Evolutionary conservation across 139 green algal genomes (phyloP).

Genomic region (Astrephomene gubernaculifera): DNA sequence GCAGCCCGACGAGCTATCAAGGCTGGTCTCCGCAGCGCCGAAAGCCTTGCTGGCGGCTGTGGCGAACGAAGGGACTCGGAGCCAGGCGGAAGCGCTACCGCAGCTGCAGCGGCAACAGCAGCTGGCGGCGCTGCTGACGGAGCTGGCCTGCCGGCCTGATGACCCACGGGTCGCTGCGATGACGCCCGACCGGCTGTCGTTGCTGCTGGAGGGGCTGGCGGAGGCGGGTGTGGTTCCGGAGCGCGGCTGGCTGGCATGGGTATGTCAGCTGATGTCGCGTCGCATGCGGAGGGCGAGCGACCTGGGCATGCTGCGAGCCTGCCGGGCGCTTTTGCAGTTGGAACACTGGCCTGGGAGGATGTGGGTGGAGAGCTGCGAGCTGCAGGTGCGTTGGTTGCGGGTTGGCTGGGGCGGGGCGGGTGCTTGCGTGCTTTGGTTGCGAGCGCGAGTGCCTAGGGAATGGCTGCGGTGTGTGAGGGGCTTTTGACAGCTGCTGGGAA

Average conservation of each 20-base stretch:
- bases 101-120: background rate
- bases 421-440: no score
- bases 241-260: background rate
- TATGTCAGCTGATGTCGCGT: background rate
- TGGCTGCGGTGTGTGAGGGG: no score
- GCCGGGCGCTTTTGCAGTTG: background rate
- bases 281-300: conserved; percentile 6
- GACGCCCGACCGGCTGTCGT: conserved; percentile 35
- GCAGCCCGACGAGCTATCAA: conserved; percentile 29
- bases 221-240: conserved; percentile 11
- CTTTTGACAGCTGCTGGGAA: no score
- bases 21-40: conserved; percentile 1
- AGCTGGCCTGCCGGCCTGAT: conserved; percentile 6
- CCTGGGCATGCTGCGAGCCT: background rate
- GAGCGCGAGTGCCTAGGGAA: no score
- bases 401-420: background rate
- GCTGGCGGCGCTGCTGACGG: background rate
- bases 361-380: background rate
- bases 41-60: background rate
- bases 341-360: background rate
- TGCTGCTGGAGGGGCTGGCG: conserved; percentile 13
- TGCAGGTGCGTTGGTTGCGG: background rate
- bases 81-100: background rate
- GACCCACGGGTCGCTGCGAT: conserved; percentile 28
- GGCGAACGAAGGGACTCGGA: background rate